Evolutionary conservation across 73 alveolate species (phyloP).

Genomic region (Paramecium caudatum): DNA sequence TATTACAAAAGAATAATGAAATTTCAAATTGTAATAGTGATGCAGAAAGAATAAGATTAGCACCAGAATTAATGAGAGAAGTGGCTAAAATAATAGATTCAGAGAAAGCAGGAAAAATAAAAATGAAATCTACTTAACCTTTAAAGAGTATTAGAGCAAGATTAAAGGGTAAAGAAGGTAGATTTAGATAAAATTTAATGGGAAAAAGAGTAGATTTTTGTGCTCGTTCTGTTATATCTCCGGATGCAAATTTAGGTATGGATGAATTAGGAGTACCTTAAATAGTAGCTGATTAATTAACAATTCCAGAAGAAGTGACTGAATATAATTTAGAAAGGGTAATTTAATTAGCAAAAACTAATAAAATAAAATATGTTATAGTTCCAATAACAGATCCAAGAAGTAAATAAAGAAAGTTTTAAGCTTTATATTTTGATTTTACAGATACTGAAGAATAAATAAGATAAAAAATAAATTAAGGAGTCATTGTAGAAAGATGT

Average conservation of each 20-base stretch:
- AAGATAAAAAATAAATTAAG: slow-evolving; percentile 40
- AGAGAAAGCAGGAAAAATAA: slow-evolving; percentile 72
- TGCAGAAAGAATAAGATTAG: slow-evolving; percentile 63
- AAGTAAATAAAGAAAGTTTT: slow-evolving; percentile 61
- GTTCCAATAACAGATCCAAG: slow-evolving; percentile 72
- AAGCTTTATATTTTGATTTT: slow-evolving; percentile 67
- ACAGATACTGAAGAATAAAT: neutral
- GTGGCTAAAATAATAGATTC: slow-evolving; percentile 75
- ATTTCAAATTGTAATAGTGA: slow-evolving; percentile 24
- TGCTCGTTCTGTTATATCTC: slow-evolving; percentile 99
- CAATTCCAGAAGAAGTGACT: slow-evolving; percentile 75
- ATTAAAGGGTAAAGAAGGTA: slow-evolving; percentile 99
- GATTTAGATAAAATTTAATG: slow-evolving; percentile 99
- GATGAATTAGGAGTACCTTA: slow-evolving; percentile 98
- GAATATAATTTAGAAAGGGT: slow-evolving; percentile 71
- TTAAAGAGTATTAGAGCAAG: slow-evolving; percentile 92
- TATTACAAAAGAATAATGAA: slow-evolving; percentile 49
- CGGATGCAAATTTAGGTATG: slow-evolving; percentile 99
- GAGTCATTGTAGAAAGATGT: slow-evolving; percentile 98
- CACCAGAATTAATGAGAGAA: slow-evolving; percentile 66
- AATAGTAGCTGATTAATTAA: slow-evolving; percentile 73
- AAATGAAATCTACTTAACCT: slow-evolving; percentile 64
- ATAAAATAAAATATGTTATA: slow-evolving; percentile 67
- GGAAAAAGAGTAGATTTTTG: slow-evolving; percentile 99
- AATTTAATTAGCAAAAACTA: slow-evolving; percentile 61